phyloP scores from a whole-genome alignment of 1,284 basidiomycete species.

The Ganoderma boninense region DNA sequence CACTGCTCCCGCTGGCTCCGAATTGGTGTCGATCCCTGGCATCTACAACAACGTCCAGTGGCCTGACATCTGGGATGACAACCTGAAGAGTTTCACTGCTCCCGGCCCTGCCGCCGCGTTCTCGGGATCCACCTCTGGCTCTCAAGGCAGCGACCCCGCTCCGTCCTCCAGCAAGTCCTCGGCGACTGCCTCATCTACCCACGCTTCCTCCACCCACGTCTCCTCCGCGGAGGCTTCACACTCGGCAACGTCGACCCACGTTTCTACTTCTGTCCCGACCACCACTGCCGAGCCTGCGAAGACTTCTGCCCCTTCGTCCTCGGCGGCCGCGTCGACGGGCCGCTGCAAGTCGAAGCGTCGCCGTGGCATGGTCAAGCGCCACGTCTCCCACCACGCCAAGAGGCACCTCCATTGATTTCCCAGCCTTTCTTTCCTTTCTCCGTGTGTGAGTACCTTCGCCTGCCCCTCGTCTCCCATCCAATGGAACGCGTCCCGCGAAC shows the following conservation, averaged over 20 bases:
- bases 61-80: slow-evolving; percentile 42
- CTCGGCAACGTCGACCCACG: slow-evolving; percentile 21
- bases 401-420: slow-evolving; percentile 38
- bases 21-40: slow-evolving; percentile 38
- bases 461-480: neutral
- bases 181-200: slow-evolving; percentile 16
- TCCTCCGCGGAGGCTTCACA: slow-evolving; percentile 26
- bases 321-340: slow-evolving; percentile 33
- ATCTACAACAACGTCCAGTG: slow-evolving; percentile 37
- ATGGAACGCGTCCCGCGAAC: neutral
- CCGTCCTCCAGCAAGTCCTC: slow-evolving; percentile 24
- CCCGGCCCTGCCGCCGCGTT: slow-evolving; percentile 40
- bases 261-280: slow-evolving; percentile 19
- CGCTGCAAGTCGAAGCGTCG: slow-evolving; percentile 33
- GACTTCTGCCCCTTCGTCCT: slow-evolving; percentile 26
- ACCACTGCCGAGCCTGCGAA: slow-evolving; percentile 19
- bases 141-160: slow-evolving; percentile 18
- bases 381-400: slow-evolving; percentile 36
- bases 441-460: slow-evolving; percentile 20
- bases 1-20: slow-evolving; percentile 37
- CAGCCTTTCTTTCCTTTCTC: slow-evolving; percentile 18
- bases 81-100: slow-evolving; percentile 39
- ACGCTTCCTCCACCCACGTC: slow-evolving; percentile 19
- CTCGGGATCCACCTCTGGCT: slow-evolving; percentile 27
- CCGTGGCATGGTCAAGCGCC: slow-evolving; percentile 36